A percentile compares a stretch with the other conserved stretches of the same genome.
These are phyloP conservation scores for Metarhizium humberi DNA, from an alignment of 2,329 filamentous ascomycete genomes.

Conservation along the genomic window DNA sequence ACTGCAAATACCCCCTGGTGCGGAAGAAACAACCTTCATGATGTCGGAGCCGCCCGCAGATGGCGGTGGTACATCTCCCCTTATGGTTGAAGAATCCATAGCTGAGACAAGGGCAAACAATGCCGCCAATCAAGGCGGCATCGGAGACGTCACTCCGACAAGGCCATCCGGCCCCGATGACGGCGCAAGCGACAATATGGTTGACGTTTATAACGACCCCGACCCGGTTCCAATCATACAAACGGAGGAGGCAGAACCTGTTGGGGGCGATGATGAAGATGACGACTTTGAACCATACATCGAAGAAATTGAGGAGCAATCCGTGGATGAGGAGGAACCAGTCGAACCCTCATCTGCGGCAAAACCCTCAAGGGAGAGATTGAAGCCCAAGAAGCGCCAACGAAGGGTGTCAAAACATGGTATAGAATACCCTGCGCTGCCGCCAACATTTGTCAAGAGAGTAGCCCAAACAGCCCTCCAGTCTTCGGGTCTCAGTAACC, in stretches of 20 bases:
- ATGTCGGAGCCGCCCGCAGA: conserved; percentile 27
- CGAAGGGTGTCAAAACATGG: conserved; percentile 58
- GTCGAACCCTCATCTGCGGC: conserved; percentile 1
- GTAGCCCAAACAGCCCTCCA: conserved; percentile 63
- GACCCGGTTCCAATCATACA: not conserved
- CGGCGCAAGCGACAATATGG: not conserved
- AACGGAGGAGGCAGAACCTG: not conserved
- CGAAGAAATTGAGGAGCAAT: not conserved
- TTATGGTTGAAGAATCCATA: conserved; percentile 2
- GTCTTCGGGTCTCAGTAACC: conserved; percentile 53
- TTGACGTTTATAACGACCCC: conserved; percentile 1
- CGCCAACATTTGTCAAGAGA: conserved; percentile 63
- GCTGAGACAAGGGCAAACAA: not conserved
- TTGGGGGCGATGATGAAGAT: not conserved
- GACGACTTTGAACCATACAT: not conserved
- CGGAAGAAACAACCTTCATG: conserved; percentile 43
- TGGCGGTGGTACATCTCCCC: conserved; percentile 15
- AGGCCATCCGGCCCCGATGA: not conserved
- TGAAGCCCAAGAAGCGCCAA: conserved; percentile 21
- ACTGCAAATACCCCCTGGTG: conserved; percentile 37
- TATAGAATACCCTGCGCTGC: conserved; percentile 66
- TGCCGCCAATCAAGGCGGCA: not conserved
- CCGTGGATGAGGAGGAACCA: not conserved
- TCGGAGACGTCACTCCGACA: conserved; percentile 5
- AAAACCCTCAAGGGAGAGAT: conserved; percentile 1